Percentiles rank a stretch among this genome's conserved stretches.
phyloP scores from a whole-genome alignment of 352 stramenopile genomes.

The Phytophthora sp. region DNA sequence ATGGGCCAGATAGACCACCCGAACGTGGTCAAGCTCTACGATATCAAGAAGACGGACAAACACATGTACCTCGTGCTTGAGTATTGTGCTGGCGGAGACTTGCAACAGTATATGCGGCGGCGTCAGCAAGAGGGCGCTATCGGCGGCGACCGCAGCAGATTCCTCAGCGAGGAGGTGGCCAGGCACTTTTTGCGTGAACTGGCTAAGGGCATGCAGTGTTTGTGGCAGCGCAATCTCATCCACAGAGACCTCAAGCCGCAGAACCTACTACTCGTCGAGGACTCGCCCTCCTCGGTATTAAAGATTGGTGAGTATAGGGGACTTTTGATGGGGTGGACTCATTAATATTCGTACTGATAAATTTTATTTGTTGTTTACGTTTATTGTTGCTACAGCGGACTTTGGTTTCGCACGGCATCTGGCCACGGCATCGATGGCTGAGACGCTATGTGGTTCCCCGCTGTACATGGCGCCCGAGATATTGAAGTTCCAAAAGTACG shows the following conservation, averaged over 20 bases:
- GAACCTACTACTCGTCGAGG: conserved; percentile 92
- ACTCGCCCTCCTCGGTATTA: conserved; percentile 54
- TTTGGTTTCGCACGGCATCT: conserved; percentile 98
- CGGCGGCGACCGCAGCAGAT: too few species aligned
- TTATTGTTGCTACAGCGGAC: conserved; percentile 77
- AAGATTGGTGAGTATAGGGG: conserved; percentile 58
- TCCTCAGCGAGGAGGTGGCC: conserved; percentile 47
- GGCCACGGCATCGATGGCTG: conserved; percentile 90
- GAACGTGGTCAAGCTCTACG: conserved; percentile 96
- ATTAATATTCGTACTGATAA: conserved; percentile 19
- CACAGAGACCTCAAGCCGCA: conserved; percentile 95
- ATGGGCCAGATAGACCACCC: conserved; percentile 95
- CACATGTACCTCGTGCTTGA: conserved; percentile 98
- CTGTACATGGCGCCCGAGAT: conserved; percentile 99
- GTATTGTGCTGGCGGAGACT: conserved; percentile 95
- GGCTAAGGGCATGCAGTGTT: conserved; percentile 72
- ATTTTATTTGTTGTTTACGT: conserved; percentile 17
- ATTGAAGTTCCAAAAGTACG: conserved; percentile 94
- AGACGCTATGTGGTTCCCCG: conserved; percentile 95
- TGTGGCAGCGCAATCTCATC: conserved; percentile 84
- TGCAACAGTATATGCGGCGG: conserved; percentile 93
- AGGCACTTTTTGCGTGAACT: conserved; percentile 73
- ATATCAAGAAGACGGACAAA: conserved; percentile 95
- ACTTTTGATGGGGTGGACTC: not conserved
- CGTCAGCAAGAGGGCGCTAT: conserved; percentile 42